These are phyloP conservation scores for Pleurotus pulmonarius DNA, from an alignment of 768 basidiomycete genomes.

Conservation along the genomic window DNA sequence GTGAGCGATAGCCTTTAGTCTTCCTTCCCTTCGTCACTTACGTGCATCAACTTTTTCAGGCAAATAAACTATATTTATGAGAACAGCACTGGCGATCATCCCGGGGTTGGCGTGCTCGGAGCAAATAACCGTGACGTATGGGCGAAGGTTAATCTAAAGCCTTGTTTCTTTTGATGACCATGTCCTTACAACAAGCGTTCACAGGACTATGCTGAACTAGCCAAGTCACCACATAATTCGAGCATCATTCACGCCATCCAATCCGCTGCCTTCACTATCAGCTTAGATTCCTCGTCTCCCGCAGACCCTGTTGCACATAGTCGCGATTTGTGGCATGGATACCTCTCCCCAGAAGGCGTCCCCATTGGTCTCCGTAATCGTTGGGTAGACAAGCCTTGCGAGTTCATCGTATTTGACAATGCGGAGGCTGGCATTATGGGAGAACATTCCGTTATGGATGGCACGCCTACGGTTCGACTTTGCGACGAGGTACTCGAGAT, in stretches of 20 bases:
- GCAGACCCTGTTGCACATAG: constrained; percentile 53
- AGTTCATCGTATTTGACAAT: constrained; percentile 86
- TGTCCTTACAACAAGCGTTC: background rate
- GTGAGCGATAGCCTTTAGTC: constrained; percentile 30
- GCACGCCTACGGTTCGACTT: constrained; percentile 74
- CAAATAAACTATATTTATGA: constrained; percentile 73
- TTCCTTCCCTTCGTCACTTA: too few relatives aligned
- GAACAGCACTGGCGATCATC: constrained; percentile 56
- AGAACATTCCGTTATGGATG: constrained; percentile 91
- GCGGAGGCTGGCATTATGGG: constrained; percentile 84
- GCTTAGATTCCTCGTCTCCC: constrained; percentile 65
- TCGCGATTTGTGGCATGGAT: constrained; percentile 80
- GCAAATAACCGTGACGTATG: constrained; percentile 82
- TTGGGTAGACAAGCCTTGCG: constrained; percentile 88
- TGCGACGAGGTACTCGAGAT: constrained; percentile 66
- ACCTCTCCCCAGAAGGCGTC: constrained; percentile 29
- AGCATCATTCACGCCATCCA: constrained; percentile 69
- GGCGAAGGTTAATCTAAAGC: constrained; percentile 59
- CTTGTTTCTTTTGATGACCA: background rate
- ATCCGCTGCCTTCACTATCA: constrained; percentile 82
- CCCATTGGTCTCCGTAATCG: constrained; percentile 65
- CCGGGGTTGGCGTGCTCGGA: constrained; percentile 75
- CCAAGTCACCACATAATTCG: constrained; percentile 57
- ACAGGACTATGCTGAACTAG: constrained; percentile 64
- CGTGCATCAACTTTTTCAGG: constrained; percentile 27